Percentiles rank a stretch among this genome's conserved stretches.
Evolutionary conservation across 441 rosid genomes (phyloP).

Genomic region (Manihot esculenta): DNA sequence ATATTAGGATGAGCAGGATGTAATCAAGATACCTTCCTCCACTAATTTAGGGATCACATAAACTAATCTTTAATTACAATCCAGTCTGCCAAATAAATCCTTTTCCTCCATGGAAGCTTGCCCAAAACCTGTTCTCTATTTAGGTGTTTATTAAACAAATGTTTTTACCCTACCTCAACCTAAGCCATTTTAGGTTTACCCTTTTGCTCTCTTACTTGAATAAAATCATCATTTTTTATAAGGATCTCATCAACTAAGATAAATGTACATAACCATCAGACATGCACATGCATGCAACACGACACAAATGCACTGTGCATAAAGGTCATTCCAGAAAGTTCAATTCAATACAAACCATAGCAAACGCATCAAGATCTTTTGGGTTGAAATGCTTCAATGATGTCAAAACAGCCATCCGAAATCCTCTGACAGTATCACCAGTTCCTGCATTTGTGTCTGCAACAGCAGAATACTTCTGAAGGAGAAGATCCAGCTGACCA

Average conservation of each 20-base stretch:
- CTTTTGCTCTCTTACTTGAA: background rate
- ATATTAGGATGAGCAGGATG: background rate
- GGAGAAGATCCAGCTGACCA: constrained; percentile 94
- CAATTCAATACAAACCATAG: constrained; percentile 63
- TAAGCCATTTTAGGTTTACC: background rate
- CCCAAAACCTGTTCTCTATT: background rate
- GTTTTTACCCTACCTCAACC: background rate
- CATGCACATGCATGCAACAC: background rate
- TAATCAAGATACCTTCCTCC: background rate
- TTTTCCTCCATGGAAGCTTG: background rate
- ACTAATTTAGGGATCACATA: no score
- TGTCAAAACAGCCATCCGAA: constrained; percentile 94
- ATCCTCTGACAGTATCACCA: constrained; percentile 92
- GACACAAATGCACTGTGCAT: background rate
- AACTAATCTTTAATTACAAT: background rate
- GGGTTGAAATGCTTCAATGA: constrained; percentile 92
- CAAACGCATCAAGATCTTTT: constrained; percentile 86
- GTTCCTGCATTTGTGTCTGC: constrained; percentile 78
- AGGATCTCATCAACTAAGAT: background rate
- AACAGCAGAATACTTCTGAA: constrained; percentile 91
- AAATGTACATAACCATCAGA: background rate
- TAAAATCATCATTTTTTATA: background rate
- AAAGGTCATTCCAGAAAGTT: constrained; percentile 10
- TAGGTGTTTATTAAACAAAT: background rate
- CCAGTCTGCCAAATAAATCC: background rate